Conservation (phyloP, 2,329 filamentous ascomycete species). For the Botrytis paeoniae region DNA sequence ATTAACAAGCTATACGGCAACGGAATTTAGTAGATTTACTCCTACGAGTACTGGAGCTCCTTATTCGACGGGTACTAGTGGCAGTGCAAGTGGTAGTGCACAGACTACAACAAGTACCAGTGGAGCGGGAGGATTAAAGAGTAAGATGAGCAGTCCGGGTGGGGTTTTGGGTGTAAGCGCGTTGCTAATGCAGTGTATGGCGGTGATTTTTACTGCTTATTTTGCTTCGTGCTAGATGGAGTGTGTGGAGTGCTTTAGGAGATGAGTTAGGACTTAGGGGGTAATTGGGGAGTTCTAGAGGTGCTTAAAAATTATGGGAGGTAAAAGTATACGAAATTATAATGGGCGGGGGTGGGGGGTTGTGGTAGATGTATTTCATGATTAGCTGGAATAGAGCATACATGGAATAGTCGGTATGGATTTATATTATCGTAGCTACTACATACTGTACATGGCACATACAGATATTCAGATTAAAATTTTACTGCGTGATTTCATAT, state of each 20-base stretch:
- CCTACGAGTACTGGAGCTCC: background rate
- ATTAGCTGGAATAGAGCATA: too few relatives aligned
- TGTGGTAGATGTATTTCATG: too few relatives aligned
- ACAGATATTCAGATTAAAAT: background rate
- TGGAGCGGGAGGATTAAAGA: background rate
- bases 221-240: background rate
- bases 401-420: too few relatives aligned
- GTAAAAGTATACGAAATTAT: too few relatives aligned
- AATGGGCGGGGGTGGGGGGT: too few relatives aligned
- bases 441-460: too few relatives aligned
- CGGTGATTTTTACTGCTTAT: background rate
- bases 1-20: background rate
- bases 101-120: background rate
- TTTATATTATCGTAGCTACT: too few relatives aligned
- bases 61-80: background rate
- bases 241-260: background rate
- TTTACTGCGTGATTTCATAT: background rate
- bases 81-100: background rate
- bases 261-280: too few relatives aligned
- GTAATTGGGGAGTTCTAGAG: too few relatives aligned
- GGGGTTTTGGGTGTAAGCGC: background rate
- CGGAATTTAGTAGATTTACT: background rate
- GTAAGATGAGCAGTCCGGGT: background rate
- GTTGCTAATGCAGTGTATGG: background rate
- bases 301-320: too few relatives aligned